Evolutionary conservation across 1,139 yeast species (phyloP), one percentile per base, ranked within the genome.

Genomic region (Pichia inconspicua): DNA sequence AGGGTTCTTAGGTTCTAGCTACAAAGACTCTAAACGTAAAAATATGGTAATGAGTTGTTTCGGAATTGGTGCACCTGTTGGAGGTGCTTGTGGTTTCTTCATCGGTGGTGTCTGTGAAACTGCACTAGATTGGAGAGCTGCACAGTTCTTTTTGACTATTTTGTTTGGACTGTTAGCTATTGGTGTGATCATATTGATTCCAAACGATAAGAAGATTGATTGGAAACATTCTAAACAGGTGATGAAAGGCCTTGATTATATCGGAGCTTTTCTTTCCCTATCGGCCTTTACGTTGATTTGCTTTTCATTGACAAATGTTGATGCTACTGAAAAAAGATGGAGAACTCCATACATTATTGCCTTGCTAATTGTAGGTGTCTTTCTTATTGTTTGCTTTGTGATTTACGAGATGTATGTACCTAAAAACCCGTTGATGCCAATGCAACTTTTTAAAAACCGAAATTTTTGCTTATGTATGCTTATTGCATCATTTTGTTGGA

Each of bases 31-130:
- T 0, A 55, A 56, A 43, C 55, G 77, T 40, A 69, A 71, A 52
- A 73, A 73, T 53, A 56, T 64, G 52, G 75, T 62, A 8, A 58
- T 72, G 66, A 72, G 75, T 30, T 61, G 68, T 17, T 71, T 71
- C 53, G 59, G 72, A 4, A 71, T 72, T 1, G 77, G 77, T 1
- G 74, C 76, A 1, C 77, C 77, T 1, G 55, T 70, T 7, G 77
- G 77, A 17, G 69, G 67, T 45, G 69, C 71, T 1, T 47, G 59
- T 15, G 77, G 77, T 0, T 61, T 64, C 32, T 55, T 73, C 27
- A 53, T 66, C 25, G 74, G 74, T 11, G 77, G 75, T 43, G 66
- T 73, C 22, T 68, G 73, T 53, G 53, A 62, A 14, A 59, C 66
- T 45, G 56, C 66, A n/a, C 53, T 71, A 17, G 59, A 58, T 42